Evolutionary conservation across 2,329 filamentous ascomycete genomes (phyloP), one percentile per base, ranked within the genome.

Genomic region (Dothistroma pini): DNA sequence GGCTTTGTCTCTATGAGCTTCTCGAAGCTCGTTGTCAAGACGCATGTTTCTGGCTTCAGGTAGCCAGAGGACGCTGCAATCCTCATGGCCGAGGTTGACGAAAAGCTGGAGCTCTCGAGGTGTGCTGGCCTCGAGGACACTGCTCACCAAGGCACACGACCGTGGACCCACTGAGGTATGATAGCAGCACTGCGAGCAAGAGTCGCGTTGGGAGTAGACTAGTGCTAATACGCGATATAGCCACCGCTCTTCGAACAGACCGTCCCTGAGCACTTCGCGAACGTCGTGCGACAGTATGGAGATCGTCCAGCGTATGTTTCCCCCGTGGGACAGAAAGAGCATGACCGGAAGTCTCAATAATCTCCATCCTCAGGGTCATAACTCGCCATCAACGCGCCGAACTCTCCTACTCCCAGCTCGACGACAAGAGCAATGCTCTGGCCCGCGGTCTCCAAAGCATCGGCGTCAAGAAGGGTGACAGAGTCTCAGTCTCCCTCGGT

Each of bases 401-500:
- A 1, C 79, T 96, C 59, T 93, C 87, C 0, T 97, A 96, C 74
- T 78, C 86, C 54, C 81, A 81, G 6, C 84, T 99, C 10, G 90
- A 97, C 74, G 77, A 81, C 2, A 81, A 85, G 60, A 96, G 91
- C 64, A 93, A 92, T 79, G 80, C 83, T 2, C 79, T 96, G 9
- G 91, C 92, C 0, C 79, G 83, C 55, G 89, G 90, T 0, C 78
- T 97, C 16, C 71, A 74, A 53, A 84, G 84, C 0, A 78, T 88
- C 0, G 91, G 91, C 2, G 89, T 97, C 0, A 81, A 78, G 62
- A 96, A 93, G 71, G 92, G 91, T 5, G 89, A 96, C 72, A 84
- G 91, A 34, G 90, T 97, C 11, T 93, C 90, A 14, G 86, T 97
- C 29, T 93, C 88, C 62, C 78, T 97, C 56, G 93, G 93, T 16